Evolutionary conservation across 768 basidiomycete genomes (phyloP), one percentile per base, ranked within the genome.

Genomic region (Tulasnella calospora): DNA sequence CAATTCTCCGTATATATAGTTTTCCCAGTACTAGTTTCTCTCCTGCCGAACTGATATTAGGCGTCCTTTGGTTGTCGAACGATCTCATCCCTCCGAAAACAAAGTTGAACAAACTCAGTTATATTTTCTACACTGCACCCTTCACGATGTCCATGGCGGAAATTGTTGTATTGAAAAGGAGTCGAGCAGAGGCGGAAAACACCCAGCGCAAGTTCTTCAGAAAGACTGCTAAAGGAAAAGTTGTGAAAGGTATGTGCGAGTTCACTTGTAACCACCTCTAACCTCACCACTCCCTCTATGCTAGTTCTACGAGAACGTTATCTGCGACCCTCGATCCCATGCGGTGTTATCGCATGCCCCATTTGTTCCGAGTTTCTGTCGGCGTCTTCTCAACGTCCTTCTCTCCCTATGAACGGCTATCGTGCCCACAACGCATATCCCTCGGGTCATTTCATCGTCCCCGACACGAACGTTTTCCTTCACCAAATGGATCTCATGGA

Each of bases 401-500:
- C 85, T 15, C 86, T 96, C 6, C 92, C 94, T 27, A 81, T 84
- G 30, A 83, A 85, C 4, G 94, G 94, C 9, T 90, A 89, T 74
- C 82, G 83, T 6, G 82, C 86, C 0, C 92, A 96, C 84, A 84
- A 86, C 36, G 80, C 84, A 0, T 92, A 89, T 82, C 87, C 89
- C 0, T 82, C 87, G 76, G 93, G 93, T 0, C 94, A 97, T 82
- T 96, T 91, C 82, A 83, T 98, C 36, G 85, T 99, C 19, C 94
- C 96, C 6, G 97, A 99, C 83, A 99, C 97, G 23, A 99, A 99
- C 84, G 90, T 98, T 21, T 94, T 98, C 82, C 87, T 99, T 17
- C 89, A 94, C 21, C 96, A 98, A 94, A 98, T 99, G 93, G 98
- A 99, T 84, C 87, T 99, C 74, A 87, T 99, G 51, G 93, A 95